phyloP scores from a whole-genome alignment of 192 early-diverging fungal genomes.

The Coemansia sp. region DNA sequence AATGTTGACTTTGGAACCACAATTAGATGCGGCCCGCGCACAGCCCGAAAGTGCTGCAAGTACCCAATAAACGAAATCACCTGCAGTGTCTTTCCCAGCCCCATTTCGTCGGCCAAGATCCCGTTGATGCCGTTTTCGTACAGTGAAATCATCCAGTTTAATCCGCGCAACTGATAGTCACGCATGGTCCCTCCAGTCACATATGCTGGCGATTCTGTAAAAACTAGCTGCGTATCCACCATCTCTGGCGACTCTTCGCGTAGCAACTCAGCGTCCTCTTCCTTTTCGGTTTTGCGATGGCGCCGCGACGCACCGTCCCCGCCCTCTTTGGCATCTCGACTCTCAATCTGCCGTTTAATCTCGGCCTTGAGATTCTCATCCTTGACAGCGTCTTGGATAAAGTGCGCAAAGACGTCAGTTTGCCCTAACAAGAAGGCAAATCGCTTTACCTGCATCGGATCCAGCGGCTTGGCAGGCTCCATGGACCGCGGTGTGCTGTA shows the following conservation, averaged over 20 bases:
- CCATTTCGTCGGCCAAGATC: slow-evolving; percentile 99
- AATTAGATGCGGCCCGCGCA: slow-evolving; percentile 86
- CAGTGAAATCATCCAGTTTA: slow-evolving; percentile 97
- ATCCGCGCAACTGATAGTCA: slow-evolving; percentile 95
- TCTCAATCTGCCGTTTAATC: slow-evolving; percentile 44
- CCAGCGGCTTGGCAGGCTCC: slow-evolving; percentile 41
- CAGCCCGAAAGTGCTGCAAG: slow-evolving; percentile 75
- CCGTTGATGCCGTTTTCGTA: slow-evolving; percentile 98
- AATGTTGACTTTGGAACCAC: slow-evolving; percentile 97
- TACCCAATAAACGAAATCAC: slow-evolving; percentile 96
- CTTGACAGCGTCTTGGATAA: slow-evolving; percentile 60
- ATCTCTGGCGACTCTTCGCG: slow-evolving; percentile 65
- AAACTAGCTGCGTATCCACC: slow-evolving; percentile 59
- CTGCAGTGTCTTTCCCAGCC: slow-evolving; percentile 95
- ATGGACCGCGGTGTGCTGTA: slow-evolving; percentile 39
- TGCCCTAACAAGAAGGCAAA: slow-evolving; percentile 57
- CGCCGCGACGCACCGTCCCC: slow-evolving; percentile 58
- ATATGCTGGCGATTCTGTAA: slow-evolving; percentile 88
- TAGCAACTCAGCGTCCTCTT: slow-evolving; percentile 93
- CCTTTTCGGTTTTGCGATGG: slow-evolving; percentile 93
- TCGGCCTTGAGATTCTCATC: slow-evolving; percentile 56
- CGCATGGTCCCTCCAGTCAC: slow-evolving; percentile 89
- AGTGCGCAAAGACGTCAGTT: slow-evolving; percentile 73
- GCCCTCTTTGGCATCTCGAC: slow-evolving; percentile 29
- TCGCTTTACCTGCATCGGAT: slow-evolving; percentile 48